These are phyloP conservation scores for Cytospora leucostoma DNA, from an alignment of 2,329 filamentous ascomycete genomes.

Conservation along the genomic window DNA sequence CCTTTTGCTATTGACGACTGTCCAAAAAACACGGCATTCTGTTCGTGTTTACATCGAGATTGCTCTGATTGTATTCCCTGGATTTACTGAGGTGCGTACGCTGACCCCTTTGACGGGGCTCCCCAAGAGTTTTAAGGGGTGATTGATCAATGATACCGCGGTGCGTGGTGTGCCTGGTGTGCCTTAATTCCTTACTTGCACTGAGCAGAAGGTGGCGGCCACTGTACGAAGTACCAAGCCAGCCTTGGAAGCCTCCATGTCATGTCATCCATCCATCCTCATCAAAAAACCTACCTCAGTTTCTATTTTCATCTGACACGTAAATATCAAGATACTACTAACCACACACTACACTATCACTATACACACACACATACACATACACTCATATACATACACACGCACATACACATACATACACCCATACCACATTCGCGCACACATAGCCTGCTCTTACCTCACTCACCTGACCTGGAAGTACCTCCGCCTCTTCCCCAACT, in stretches of 20 bases:
- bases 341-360: slow-evolving; percentile 15
- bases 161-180: slow-evolving; percentile 11
- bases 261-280: slow-evolving; percentile 18
- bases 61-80: background rate
- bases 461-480: background rate
- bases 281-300: background rate
- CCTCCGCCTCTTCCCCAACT: no score
- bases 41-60: background rate
- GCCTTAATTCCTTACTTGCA: slow-evolving; percentile 1
- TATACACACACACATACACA: background rate
- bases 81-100: slow-evolving; percentile 21
- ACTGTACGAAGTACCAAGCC: no score
- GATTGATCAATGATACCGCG: background rate
- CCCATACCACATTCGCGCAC: background rate
- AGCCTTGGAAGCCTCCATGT: no score
- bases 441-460: background rate
- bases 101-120: slow-evolving; percentile 1
- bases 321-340: slow-evolving; percentile 12
- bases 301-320: slow-evolving; percentile 26
- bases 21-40: slow-evolving; percentile 6
- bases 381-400: background rate
- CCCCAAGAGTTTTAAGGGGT: slow-evolving; percentile 19
- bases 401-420: background rate
- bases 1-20: slow-evolving; percentile 11
- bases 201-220: slow-evolving; percentile 5